These are phyloP conservation scores for Alternaria triticimaculans DNA, from an alignment of 2,329 filamentous ascomycete species.

Conservation along the genomic window DNA sequence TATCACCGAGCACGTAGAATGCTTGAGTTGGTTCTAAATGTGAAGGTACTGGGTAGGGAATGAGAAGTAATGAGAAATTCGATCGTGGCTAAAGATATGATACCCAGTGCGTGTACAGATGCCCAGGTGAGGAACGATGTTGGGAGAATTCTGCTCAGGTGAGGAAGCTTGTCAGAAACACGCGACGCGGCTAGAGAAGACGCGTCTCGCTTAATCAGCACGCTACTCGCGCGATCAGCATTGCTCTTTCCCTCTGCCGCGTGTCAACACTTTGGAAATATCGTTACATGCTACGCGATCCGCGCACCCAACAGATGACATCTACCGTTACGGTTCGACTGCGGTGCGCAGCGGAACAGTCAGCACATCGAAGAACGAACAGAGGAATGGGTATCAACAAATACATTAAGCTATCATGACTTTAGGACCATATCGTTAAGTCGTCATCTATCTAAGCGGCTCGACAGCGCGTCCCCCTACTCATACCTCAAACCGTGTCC, in stretches of 20 bases:
- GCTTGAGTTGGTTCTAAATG: not conserved
- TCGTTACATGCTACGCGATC: not conserved
- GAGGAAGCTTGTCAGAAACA: not conserved
- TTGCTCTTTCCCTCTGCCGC: not conserved
- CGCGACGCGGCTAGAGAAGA: not conserved
- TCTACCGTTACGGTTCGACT: not conserved
- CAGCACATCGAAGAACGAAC: not conserved
- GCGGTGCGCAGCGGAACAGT: not conserved
- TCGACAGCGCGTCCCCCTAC: not conserved
- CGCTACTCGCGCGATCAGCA: not conserved
- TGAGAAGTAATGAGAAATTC: not conserved
- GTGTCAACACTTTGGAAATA: not conserved
- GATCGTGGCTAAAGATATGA: not conserved
- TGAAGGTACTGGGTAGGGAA: not conserved
- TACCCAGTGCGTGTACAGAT: not conserved
- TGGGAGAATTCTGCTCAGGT: not conserved
- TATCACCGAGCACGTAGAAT: not conserved
- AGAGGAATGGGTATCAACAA: not conserved
- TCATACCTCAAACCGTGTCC: conserved; percentile 46
- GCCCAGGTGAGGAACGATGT: not conserved
- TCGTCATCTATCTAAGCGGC: not conserved
- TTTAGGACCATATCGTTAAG: not conserved
- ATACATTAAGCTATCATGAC: not conserved
- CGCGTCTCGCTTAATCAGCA: not conserved
- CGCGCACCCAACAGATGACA: not conserved